phyloP scores from a whole-genome alignment of 306 rosid species.

The Gynostemma pentaphyllum region DNA sequence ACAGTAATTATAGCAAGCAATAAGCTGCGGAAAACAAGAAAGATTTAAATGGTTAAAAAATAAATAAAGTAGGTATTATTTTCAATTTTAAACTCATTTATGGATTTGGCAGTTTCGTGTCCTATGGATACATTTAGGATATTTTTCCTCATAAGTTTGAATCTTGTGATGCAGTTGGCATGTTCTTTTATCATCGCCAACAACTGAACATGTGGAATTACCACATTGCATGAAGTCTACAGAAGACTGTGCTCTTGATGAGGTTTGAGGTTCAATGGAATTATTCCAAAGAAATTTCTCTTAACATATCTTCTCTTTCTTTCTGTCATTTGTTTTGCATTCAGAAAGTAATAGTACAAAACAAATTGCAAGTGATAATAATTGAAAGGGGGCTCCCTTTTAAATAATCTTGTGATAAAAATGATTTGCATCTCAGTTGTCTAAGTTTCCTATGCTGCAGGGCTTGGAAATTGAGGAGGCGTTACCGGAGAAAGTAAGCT shows the following conservation, averaged over 20 bases:
- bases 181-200: conserved; percentile 55
- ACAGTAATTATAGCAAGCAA: no score
- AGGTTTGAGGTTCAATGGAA: conserved; percentile 30
- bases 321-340: neutral
- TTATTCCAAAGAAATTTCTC: neutral
- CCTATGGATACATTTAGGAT: neutral
- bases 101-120: neutral
- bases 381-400: neutral
- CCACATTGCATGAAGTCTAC: conserved; percentile 62
- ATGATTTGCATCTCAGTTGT: conserved; percentile 7
- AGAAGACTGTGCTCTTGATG: conserved; percentile 58
- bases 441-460: conserved; percentile 32
- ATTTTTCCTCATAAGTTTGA: conserved; percentile 1
- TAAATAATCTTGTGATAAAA: neutral
- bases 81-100: no score
- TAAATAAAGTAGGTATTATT: no score
- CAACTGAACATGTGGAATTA: conserved; percentile 34
- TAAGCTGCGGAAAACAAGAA: no score
- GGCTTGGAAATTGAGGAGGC: conserved; percentile 58
- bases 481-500: conserved; percentile 48
- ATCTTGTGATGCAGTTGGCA: conserved; percentile 57
- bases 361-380: neutral
- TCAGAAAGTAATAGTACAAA: neutral
- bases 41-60: no score
- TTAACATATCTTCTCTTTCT: neutral